A percentile compares a stretch with the other conserved stretches of the same genome.
These are phyloP conservation scores for Blastobotrys robertii DNA, from an alignment of 805 yeast species.

Conservation along the genomic window DNA sequence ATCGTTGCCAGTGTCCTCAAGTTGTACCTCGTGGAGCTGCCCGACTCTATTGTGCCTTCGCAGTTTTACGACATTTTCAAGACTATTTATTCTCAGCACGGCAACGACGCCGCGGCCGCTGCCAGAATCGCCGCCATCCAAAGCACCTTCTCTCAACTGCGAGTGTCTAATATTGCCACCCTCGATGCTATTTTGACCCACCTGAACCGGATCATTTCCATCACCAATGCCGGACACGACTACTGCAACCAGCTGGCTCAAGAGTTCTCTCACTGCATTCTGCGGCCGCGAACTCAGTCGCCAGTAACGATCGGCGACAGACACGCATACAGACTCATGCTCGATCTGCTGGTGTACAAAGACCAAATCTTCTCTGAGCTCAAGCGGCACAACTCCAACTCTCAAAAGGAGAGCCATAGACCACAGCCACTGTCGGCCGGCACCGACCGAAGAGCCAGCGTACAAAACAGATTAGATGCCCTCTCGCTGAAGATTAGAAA, in stretches of 20 bases:
- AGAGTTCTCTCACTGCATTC: constrained; percentile 54
- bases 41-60: constrained; percentile 62
- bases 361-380: constrained; percentile 58
- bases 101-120: constrained; percentile 25
- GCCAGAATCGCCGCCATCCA: constrained; percentile 53
- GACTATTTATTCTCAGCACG: constrained; percentile 50
- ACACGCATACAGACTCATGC: constrained; percentile 47
- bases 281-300: constrained; percentile 42
- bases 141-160: constrained; percentile 55
- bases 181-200: constrained; percentile 74
- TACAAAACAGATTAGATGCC: constrained; percentile 17
- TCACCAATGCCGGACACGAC: constrained; percentile 30
- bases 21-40: constrained; percentile 67
- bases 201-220: constrained; percentile 51
- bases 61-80: constrained; percentile 58
- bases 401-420: background rate
- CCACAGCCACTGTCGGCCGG: background rate
- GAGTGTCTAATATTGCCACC: constrained; percentile 66
- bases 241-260: constrained; percentile 39
- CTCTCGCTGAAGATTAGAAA: constrained; percentile 14
- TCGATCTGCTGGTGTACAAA: constrained; percentile 52
- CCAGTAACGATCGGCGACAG: constrained; percentile 45
- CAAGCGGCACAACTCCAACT: constrained; percentile 27
- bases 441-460: constrained; percentile 8
- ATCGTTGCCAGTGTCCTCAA: constrained; percentile 60